phyloP scores from a whole-genome alignment of 257 asterid genomes.

The Cynanchum wilfordii region DNA sequence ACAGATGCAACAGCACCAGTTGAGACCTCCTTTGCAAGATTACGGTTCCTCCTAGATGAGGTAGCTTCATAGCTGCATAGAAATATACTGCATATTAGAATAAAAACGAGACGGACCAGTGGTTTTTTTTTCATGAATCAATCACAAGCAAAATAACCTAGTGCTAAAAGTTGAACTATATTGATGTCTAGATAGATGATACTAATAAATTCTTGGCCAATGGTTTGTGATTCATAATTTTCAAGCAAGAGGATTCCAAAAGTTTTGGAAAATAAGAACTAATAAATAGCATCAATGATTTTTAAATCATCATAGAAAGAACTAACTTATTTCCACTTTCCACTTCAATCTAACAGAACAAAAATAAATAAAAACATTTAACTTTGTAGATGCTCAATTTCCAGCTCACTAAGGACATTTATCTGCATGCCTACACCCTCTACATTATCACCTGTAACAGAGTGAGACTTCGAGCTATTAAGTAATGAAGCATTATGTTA shows the following conservation, averaged over 20 bases:
- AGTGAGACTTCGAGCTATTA: background rate
- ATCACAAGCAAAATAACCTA: background rate
- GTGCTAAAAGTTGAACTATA: background rate
- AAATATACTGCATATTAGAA: background rate
- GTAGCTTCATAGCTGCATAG: constrained; percentile 90
- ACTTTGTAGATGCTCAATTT: background rate
- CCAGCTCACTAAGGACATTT: background rate
- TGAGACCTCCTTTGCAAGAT: constrained; percentile 74
- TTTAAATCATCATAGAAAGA: background rate
- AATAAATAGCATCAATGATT: background rate
- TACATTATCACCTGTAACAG: background rate
- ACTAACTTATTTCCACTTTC: background rate
- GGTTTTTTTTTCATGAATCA: background rate
- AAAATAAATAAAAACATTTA: background rate
- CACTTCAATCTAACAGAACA: background rate
- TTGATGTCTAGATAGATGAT: background rate
- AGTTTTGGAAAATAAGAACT: background rate
- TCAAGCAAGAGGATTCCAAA: background rate
- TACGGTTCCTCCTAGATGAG: constrained; percentile 76
- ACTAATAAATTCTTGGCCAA: background rate
- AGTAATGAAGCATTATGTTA: background rate
- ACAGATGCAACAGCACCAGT: constrained; percentile 86
- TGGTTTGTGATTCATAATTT: background rate
- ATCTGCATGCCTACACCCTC: background rate
- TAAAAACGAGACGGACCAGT: background rate